These are phyloP conservation scores for Moesziomyces antarcticus DNA, from an alignment of 1,284 basidiomycete genomes.

Conservation along the genomic window DNA sequence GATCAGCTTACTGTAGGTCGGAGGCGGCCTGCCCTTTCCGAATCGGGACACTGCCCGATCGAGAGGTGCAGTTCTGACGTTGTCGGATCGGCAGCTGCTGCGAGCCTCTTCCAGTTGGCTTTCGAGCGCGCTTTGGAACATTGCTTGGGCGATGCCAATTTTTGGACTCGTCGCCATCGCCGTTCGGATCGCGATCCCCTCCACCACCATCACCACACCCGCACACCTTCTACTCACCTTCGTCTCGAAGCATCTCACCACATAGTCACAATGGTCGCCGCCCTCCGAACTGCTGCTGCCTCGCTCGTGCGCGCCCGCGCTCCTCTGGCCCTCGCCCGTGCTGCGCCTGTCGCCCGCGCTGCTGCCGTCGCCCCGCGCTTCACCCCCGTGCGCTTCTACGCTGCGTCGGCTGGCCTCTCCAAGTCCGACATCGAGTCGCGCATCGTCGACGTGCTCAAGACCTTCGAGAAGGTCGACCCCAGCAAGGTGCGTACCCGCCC, in stretches of 20 bases:
- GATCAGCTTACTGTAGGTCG: not conserved
- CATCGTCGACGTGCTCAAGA: constrained; percentile 87
- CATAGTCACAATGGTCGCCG: constrained; percentile 48
- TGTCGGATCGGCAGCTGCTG: not conserved
- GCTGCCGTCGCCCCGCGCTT: constrained; percentile 45
- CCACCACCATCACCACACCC: constrained; percentile 5
- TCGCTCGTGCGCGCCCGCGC: constrained; percentile 48
- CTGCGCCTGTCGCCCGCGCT: constrained; percentile 46
- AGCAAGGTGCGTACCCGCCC: constrained; percentile 72
- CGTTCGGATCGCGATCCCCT: not conserved
- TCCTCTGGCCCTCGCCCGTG: constrained; percentile 35
- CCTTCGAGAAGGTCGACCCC: constrained; percentile 92
- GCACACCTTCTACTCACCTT: not conserved
- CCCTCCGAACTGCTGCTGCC: constrained; percentile 45
- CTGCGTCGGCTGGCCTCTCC: constrained; percentile 79
- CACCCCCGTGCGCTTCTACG: constrained; percentile 72
- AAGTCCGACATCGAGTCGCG: constrained; percentile 82
- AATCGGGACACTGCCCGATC: not conserved
- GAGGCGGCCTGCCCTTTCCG: too few species aligned
- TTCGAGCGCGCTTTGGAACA: constrained; percentile 15
- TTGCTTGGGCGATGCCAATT: constrained; percentile 8
- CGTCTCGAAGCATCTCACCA: not conserved
- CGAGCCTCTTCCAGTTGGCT: too few species aligned
- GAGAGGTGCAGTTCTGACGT: not conserved
- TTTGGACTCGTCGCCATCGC: constrained; percentile 40